Evolutionary conservation across 805 yeast species (phyloP).

Genomic region (Saturnispora diversa): DNA sequence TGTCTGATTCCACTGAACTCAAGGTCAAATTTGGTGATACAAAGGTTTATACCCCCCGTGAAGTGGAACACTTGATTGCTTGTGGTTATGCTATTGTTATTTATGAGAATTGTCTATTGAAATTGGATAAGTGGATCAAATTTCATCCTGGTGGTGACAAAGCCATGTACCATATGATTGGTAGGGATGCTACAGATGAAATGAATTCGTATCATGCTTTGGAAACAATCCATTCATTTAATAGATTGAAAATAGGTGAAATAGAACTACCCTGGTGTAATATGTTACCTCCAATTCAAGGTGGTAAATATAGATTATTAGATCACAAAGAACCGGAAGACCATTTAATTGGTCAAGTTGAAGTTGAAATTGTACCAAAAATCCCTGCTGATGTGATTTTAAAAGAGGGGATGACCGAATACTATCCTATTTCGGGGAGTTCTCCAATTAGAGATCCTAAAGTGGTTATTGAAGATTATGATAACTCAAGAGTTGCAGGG

Average conservation of each 20-base stretch:
- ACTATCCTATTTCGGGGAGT: constrained; percentile 29
- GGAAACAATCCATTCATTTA: constrained; percentile 45
- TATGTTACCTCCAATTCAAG: constrained; percentile 83
- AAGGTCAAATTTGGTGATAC: neutral
- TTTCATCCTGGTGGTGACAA: constrained; percentile 86
- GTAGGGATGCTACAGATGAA: constrained; percentile 86
- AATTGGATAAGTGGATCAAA: constrained; percentile 61
- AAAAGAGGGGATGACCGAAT: constrained; percentile 29
- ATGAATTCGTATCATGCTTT: constrained; percentile 75
- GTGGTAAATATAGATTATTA: constrained; percentile 43
- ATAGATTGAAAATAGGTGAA: constrained; percentile 55
- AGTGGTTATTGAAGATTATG: constrained; percentile 46
- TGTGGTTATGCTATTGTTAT: constrained; percentile 66
- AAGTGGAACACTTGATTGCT: constrained; percentile 53
- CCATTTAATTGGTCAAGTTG: constrained; percentile 35
- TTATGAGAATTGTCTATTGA: constrained; percentile 50
- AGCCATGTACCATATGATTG: constrained; percentile 77
- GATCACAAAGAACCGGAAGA: constrained; percentile 12
- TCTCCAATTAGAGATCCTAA: constrained; percentile 47
- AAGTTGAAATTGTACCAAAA: constrained; percentile 38
- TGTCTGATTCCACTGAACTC: neutral
- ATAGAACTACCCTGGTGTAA: constrained; percentile 63
- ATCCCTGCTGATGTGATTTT: constrained; percentile 43
- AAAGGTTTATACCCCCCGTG: constrained; percentile 31
- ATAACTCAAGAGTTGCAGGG: constrained; percentile 43